Evolutionary conservation across 2,329 filamentous ascomycete genomes (phyloP), one percentile per base, ranked within the genome.

Genomic region (Colletotrichum falcatum): DNA sequence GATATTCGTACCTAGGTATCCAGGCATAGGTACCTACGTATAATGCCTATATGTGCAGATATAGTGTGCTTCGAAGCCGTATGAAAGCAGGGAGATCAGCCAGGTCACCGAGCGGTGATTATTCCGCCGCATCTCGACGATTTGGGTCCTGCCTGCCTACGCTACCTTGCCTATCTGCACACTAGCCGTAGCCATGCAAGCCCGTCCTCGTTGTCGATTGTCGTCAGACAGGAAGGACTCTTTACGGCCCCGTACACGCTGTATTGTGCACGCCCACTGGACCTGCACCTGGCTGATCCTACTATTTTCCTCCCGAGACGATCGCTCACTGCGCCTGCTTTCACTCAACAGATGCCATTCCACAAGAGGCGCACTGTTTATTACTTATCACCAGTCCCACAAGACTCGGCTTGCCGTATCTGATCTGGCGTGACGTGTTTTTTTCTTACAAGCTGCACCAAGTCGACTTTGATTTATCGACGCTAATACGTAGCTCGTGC

Each of bases 331-430:
- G 48, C 61, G 54, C 62, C 55, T 65, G 66, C 49, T 55, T 60
- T 56, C 51, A 37, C 18, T 42, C 39, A 28, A 39, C 20, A 49
- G 30, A 35, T 35, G n/a, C 12, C 66, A 39, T 59, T 20, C 49
- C 63, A 51, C n/a, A 26, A 30, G 56, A 46, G 63, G 51, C 67
- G 63, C 63, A 56, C 63, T 70, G 56, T 70, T 70, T 66, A 56
- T 66, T 66, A 53, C 60, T 30, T 48, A 49, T 54, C 66, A 26
- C 37, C 42, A n/a, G 60, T 61, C 48, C 61, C 53, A 51, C 35
- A 33, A 48, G n/a, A 46, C n/a, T 51, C 35, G 44, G 42, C 56
- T 26, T 56, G 11, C 35, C 44, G 18, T 54, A 9, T 53, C 44
- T 62, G 46, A 46, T 12, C 2, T 46, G 59, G 48, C 39, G 60